phyloP scores from a whole-genome alignment of 768 basidiomycete species.

The Macrolepiota dolichaula region DNA sequence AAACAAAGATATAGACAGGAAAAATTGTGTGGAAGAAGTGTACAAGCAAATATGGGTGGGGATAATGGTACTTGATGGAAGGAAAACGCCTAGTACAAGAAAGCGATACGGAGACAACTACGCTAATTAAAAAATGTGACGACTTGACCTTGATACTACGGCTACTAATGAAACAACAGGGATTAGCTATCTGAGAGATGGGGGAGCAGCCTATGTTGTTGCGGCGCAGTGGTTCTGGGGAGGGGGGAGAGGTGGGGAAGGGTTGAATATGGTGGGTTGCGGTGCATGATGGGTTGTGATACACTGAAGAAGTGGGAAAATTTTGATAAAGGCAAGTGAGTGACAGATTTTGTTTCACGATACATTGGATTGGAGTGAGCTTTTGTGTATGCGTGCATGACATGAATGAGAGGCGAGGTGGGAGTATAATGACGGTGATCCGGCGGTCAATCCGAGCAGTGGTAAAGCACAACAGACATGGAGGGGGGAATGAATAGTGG shows the following conservation, averaged over 20 bases:
- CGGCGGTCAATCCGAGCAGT: not conserved
- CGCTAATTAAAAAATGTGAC: slow-evolving; percentile 2
- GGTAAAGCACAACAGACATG: not conserved
- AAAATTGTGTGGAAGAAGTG: not conserved
- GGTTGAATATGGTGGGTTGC: not conserved
- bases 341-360: slow-evolving; percentile 10
- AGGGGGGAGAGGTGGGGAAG: not conserved
- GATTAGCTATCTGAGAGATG: slow-evolving; percentile 4
- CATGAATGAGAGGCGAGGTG: not conserved
- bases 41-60: slow-evolving; percentile 1
- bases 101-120: slow-evolving; percentile 1
- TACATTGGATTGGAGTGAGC: slow-evolving; percentile 4
- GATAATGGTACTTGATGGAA: slow-evolving; percentile 1
- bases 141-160: slow-evolving; percentile 1
- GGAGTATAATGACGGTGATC: not conserved
- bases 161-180: slow-evolving; percentile 11
- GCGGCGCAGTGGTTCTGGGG: not conserved
- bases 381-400: not conserved
- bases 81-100: slow-evolving; percentile 2
- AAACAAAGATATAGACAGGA: slow-evolving; percentile 4
- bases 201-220: slow-evolving; percentile 6
- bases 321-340: not conserved
- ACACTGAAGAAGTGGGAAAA: not conserved
- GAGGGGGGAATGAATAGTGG: not conserved
- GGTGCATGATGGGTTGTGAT: slow-evolving; percentile 1